These are phyloP conservation scores for Anethum foeniculum DNA, from an alignment of 140 eudicot genomes.

Conservation along the genomic window DNA sequence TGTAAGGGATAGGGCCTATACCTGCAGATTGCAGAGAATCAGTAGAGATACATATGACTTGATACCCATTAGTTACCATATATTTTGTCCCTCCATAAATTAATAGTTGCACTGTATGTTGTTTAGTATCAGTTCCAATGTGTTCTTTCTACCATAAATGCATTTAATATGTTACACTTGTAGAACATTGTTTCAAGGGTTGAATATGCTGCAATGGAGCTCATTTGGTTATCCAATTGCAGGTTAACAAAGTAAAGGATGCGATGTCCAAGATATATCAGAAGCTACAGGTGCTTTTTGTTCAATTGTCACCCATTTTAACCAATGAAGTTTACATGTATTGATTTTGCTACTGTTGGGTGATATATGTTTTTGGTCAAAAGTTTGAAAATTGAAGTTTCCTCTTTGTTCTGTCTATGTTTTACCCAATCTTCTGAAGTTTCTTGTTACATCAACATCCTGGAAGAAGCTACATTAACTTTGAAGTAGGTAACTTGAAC, in stretches of 20 bases:
- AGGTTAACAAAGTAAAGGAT: constrained; percentile 76
- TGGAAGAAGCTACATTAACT: not conserved
- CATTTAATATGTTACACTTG: not conserved
- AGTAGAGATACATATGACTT: not conserved
- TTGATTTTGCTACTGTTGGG: not conserved
- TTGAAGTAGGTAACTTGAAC: not conserved
- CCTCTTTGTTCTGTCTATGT: not conserved
- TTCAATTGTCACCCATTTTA: not conserved
- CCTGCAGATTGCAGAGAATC: not conserved
- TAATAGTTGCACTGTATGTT: not conserved
- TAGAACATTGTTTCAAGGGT: not conserved
- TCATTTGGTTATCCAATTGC: not conserved
- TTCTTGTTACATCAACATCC: not conserved
- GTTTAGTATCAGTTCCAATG: not conserved
- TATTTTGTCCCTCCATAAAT: not conserved
- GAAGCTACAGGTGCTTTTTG: constrained; percentile 62
- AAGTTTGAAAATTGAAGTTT: not conserved
- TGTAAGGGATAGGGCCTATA: not conserved
- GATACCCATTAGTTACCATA: not conserved
- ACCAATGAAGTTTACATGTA: not conserved
- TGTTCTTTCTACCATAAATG: not conserved
- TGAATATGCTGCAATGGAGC: not conserved
- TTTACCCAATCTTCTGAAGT: not conserved
- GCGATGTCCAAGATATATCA: constrained; percentile 85
- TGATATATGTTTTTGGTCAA: not conserved